phyloP scores from a whole-genome alignment of 768 basidiomycete species.

The Macrolepiota dolichaula region DNA sequence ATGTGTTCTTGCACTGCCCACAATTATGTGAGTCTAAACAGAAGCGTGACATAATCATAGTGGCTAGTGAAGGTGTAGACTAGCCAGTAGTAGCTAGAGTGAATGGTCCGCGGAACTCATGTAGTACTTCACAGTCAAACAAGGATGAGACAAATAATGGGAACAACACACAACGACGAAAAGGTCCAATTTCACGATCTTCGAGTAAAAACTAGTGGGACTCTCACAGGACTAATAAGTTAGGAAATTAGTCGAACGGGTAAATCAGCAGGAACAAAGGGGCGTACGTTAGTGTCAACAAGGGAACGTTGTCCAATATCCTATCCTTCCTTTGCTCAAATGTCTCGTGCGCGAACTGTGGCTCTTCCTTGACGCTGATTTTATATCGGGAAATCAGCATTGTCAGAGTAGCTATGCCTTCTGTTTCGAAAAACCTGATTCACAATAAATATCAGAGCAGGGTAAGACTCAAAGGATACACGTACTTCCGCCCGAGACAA shows the following conservation, averaged over 20 bases:
- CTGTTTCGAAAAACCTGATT: slow-evolving; percentile 42
- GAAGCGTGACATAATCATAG: not conserved
- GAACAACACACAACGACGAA: not conserved
- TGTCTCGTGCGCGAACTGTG: slow-evolving; percentile 39
- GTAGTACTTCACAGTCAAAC: too few species aligned
- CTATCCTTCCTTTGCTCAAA: slow-evolving; percentile 40
- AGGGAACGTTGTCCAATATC: slow-evolving; percentile 27
- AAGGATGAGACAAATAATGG: too few species aligned
- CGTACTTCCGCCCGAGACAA: slow-evolving; percentile 43
- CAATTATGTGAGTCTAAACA: too few species aligned
- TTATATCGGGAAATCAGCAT: slow-evolving; percentile 41
- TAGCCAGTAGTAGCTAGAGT: too few species aligned
- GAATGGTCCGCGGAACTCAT: too few species aligned
- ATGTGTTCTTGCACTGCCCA: too few species aligned
- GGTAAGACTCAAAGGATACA: not conserved
- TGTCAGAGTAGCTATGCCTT: slow-evolving; percentile 43
- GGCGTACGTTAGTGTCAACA: slow-evolving; percentile 25
- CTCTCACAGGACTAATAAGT: slow-evolving; percentile 1
- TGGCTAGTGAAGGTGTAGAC: too few species aligned
- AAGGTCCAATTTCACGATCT: not conserved
- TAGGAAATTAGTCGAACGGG: not conserved
- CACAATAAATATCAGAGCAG: not conserved
- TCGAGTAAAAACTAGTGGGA: slow-evolving; percentile 1
- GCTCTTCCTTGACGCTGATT: slow-evolving; percentile 45
- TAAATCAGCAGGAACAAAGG: not conserved